phyloP scores from a whole-genome alignment of 805 yeast species.

The Ogataea ganodermae region DNA sequence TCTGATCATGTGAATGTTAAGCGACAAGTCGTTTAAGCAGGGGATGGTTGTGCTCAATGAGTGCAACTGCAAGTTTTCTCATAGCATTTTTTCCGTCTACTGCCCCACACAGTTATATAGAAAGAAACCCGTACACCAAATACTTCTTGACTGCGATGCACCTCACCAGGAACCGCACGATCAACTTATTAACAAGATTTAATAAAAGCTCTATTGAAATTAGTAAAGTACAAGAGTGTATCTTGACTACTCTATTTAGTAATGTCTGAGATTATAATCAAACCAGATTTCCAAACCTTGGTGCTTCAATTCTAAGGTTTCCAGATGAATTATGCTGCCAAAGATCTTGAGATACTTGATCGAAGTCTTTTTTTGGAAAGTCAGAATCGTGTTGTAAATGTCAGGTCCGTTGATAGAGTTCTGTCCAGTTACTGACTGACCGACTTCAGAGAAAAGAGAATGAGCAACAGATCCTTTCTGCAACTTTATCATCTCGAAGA shows the following conservation, averaged over 20 bases:
- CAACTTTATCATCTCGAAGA: conserved; percentile 15
- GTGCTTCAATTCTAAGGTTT: conserved; percentile 19
- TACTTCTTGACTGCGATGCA: too few relatives aligned
- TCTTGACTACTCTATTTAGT: too few relatives aligned
- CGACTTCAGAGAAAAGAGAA: background rate
- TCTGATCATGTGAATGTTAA: background rate
- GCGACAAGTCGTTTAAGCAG: background rate
- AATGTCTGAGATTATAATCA: conserved; percentile 17
- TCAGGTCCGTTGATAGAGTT: background rate
- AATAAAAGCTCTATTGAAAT: too few relatives aligned
- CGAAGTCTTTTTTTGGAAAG: conserved; percentile 14
- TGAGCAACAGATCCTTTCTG: background rate
- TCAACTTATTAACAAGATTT: too few relatives aligned
- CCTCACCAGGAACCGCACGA: too few relatives aligned
- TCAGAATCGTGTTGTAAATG: background rate
- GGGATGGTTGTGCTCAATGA: too few relatives aligned
- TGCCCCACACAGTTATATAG: background rate
- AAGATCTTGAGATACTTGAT: conserved; percentile 24
- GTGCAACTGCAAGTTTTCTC: background rate
- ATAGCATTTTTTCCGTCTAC: background rate
- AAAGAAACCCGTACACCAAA: background rate
- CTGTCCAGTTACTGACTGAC: background rate
- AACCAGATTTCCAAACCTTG: conserved; percentile 31
- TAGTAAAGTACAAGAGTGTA: too few relatives aligned
- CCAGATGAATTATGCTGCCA: conserved; percentile 23